Base-by-base conservation (phyloP, 345 rosid species). In the Aethionema arabicum region DNA sequence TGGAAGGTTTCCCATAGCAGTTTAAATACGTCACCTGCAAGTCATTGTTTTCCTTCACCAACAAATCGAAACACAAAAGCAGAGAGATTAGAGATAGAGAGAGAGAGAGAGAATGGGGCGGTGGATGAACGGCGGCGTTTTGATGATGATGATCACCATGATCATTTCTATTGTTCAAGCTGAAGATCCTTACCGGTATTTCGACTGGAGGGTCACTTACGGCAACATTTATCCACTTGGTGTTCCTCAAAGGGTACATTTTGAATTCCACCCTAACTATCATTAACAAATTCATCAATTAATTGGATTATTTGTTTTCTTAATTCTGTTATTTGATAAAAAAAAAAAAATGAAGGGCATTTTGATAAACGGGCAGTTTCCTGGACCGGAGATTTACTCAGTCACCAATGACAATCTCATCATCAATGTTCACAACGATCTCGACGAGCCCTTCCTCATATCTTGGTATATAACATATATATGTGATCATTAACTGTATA, bases 291-390 rank as follows among this genome's bases (percentile, higher is more conserved):
- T n/a, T n/a, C n/a, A n/a, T n/a, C n/a, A n/a, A n/a, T 6, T 52
- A 29, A 5, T 52, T 13, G 7, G 12, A 11, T 27, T n/a, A n/a
- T n/a, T n/a, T n/a, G n/a, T n/a, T n/a, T n/a, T n/a, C n/a, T n/a
- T n/a, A n/a, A n/a, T n/a, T n/a, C n/a, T n/a, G 3, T 15, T n/a
- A 11, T 29, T 3, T 29, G 8, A 4, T 6, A 3, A 52, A 29
- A 13, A 21, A 52, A n/a, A 32, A 42, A 6, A 0, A 10, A 64
- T 49, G 57, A 81, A 86, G 99, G 99, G 96, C 54, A 93, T 93
- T 67, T 75, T 93, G 51, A 90, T 93, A 4, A 93, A 93, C 44
- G 97, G 97, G 58, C 83, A 82, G 68, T 93, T 90, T 75, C 99
- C 99, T 8, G 99, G 99, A 36, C 99, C 99, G 4, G 89, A 87